Base-by-base conservation (phyloP, 768 basidiomycete genomes). In the Suillus luteus region DNA sequence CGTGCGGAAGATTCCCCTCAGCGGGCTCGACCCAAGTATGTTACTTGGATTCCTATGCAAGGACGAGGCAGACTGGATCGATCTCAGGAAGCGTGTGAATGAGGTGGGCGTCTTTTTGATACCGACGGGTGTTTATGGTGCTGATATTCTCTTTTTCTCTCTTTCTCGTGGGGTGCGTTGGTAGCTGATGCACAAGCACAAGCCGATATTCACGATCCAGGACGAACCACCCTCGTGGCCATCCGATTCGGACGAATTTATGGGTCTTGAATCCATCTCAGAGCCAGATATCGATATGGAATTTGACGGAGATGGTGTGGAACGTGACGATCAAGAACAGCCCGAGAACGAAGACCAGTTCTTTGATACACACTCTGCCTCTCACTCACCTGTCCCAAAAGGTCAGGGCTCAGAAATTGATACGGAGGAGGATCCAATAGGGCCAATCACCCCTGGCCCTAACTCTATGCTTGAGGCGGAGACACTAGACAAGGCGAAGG, bases 21-120 rank as follows among this genome's bases (percentile, higher is more conserved):
- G 87, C 46, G 91, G 90, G 35, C 79, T 99, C 61, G 97, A 99
- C 74, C 97, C 96, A 27, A 97, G 95, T 69, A 98, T 99, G 97
- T 80, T 99, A 8, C 84, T 99, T 64, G 96, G 96, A 12, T 99
- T 99, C 73, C 72, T 98, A 67, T 89, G 90, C 73, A 85, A 85
- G 69, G 87, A 92, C 71, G 90, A 93, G 76, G 79, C 72, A 19
- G 96, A 99, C 61, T 99, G 94, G 92, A 74, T 81, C 17, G 94
- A 98, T 76, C 85, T 98, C 62, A 82, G 86, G 66, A 79, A 75
- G 63, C 80, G 93, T 59, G 87, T 93, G 41, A 81, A 78, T 2
- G 88, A 92, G 76, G 95, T 96, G 59, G 59, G 89, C 76, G 37
- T 48, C 62, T 62, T 65, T 31, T 24, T 3, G 7, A 15, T 38